phyloP scores from a whole-genome alignment of 192 early-diverging fungal genomes.

The Coemansia sp. region DNA sequence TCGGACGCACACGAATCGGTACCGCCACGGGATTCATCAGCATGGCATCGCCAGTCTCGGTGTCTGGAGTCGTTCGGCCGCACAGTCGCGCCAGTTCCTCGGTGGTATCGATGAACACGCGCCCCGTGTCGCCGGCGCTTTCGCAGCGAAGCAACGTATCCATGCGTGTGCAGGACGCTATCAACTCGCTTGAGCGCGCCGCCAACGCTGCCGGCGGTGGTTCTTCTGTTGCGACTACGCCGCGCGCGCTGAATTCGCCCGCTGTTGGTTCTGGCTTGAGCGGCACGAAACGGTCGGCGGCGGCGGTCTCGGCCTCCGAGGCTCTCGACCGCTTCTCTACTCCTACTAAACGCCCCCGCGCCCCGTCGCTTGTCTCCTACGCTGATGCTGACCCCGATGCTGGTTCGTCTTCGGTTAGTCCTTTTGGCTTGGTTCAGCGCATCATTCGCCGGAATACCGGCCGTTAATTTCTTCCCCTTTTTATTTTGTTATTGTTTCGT shows the following conservation, averaged over 20 bases:
- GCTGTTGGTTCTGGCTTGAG: slow-evolving; percentile 1
- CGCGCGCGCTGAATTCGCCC: neutral
- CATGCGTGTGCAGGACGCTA: slow-evolving; percentile 34
- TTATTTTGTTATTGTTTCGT: too few relatives aligned
- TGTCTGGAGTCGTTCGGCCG: slow-evolving; percentile 3
- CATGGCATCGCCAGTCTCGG: slow-evolving; percentile 15
- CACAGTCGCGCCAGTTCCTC: slow-evolving; percentile 17
- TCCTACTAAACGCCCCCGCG: slow-evolving; percentile 40
- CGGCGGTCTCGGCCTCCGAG: neutral
- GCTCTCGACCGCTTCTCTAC: slow-evolving; percentile 18
- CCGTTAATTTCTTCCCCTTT: neutral
- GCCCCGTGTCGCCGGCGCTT: slow-evolving; percentile 40
- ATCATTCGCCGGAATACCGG: slow-evolving; percentile 28
- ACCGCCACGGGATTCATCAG: slow-evolving; percentile 47
- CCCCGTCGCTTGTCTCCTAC: slow-evolving; percentile 15
- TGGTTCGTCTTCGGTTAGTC: slow-evolving; percentile 15
- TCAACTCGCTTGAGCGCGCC: slow-evolving; percentile 32
- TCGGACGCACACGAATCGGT: slow-evolving; percentile 17
- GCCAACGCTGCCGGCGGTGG: neutral
- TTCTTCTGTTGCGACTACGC: slow-evolving; percentile 1
- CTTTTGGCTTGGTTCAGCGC: slow-evolving; percentile 13
- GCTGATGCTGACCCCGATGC: neutral
- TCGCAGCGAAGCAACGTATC: slow-evolving; percentile 43
- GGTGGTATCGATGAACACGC: slow-evolving; percentile 5
- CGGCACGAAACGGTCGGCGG: slow-evolving; percentile 28